phyloP scores from a whole-genome alignment of 768 basidiomycete species.

The Clitopilus passeckerianus region DNA sequence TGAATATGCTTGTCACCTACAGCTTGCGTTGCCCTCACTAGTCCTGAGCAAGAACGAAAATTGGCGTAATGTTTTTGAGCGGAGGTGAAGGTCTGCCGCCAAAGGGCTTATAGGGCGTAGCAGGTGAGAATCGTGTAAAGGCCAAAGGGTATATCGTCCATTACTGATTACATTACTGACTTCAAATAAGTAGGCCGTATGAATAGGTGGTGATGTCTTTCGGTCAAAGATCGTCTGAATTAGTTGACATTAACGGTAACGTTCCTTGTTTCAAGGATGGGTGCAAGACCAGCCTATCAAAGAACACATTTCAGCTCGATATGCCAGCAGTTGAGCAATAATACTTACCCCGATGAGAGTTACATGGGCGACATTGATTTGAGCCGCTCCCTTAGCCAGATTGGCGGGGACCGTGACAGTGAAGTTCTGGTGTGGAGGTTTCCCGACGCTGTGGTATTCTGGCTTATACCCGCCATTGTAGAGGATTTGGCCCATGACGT shows the following conservation, averaged over 20 bases:
- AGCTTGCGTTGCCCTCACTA: no score
- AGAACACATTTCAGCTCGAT: background rate
- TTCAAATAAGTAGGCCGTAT: no score
- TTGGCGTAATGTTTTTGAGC: no score
- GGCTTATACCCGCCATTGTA: constrained; percentile 43
- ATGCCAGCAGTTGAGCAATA: background rate
- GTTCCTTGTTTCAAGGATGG: constrained; percentile 26
- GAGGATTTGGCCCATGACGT: constrained; percentile 35
- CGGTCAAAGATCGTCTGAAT: background rate
- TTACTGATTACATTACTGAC: no score
- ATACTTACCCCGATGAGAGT: constrained; percentile 34
- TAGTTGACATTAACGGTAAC: constrained; percentile 21
- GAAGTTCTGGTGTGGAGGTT: constrained; percentile 41
- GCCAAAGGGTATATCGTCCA: no score
- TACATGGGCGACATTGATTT: constrained; percentile 31
- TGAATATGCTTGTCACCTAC: no score
- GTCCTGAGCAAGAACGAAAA: no score
- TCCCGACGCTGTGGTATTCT: constrained; percentile 18
- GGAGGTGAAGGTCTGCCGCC: no score
- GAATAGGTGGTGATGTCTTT: background rate
- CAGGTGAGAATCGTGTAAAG: no score
- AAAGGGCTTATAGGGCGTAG: no score
- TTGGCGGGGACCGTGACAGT: constrained; percentile 32
- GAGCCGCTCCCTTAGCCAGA: constrained; percentile 21
- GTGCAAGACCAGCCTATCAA: constrained; percentile 24